A percentile compares a stretch with the other conserved stretches of the same genome.
phyloP scores from a whole-genome alignment of 192 early-diverging fungal genomes.

The Umbelopsis isabellina region DNA sequence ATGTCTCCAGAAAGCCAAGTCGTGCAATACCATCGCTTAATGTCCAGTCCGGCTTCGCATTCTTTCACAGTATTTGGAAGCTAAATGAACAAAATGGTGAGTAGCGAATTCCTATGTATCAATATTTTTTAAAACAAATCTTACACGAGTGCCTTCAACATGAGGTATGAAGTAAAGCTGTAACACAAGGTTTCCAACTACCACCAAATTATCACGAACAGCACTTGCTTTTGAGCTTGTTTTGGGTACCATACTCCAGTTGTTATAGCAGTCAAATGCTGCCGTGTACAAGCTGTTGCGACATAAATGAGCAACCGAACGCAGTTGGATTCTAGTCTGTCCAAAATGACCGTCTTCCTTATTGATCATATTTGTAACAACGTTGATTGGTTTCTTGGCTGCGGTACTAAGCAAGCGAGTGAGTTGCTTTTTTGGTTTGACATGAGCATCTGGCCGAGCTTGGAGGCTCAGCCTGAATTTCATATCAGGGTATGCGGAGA shows the following conservation, averaged over 20 bases:
- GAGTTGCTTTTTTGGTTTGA: constrained; percentile 11
- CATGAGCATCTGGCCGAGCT: neutral
- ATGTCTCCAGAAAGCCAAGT: constrained; percentile 15
- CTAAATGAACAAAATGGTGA: neutral
- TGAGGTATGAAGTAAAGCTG: constrained; percentile 9
- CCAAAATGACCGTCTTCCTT: constrained; percentile 16
- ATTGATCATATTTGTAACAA: constrained; percentile 1
- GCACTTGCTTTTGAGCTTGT: neutral
- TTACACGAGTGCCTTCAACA: constrained; percentile 12
- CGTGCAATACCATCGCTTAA: constrained; percentile 14
- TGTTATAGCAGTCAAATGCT: constrained; percentile 16
- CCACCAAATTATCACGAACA: neutral
- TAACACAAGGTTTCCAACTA: neutral
- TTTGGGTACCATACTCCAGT: constrained; percentile 4
- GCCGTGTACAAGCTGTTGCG: constrained; percentile 15
- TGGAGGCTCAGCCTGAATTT: constrained; percentile 15
- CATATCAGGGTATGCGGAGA: constrained; percentile 4
- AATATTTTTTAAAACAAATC: neutral
- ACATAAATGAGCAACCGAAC: constrained; percentile 8
- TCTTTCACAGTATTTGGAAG: constrained; percentile 22
- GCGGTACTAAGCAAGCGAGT: constrained; percentile 1
- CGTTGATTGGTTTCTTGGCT: neutral
- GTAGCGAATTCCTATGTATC: no score
- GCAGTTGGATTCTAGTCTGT: constrained; percentile 13
- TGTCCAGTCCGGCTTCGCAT: constrained; percentile 19